Evolutionary conservation across 331 rosid species (phyloP).

Genomic region (Saraca asoca): DNA sequence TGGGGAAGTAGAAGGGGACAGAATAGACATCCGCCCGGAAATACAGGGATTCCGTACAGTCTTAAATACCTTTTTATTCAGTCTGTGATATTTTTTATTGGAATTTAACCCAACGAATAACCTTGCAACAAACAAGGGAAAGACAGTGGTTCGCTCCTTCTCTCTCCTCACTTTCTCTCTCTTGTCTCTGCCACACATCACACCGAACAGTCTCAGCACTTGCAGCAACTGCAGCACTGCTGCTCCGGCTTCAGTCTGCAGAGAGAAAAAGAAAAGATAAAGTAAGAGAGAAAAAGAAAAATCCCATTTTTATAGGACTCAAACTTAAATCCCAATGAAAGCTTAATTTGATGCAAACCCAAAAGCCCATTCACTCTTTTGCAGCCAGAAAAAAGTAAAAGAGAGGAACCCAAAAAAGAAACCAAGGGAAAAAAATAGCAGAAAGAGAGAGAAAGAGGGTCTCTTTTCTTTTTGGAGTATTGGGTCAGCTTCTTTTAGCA

Average conservation of each 20-base stretch:
- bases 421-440: constrained; percentile 33
- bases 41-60: constrained; percentile 84
- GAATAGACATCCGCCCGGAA: constrained; percentile 97
- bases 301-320: constrained; percentile 36
- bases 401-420: constrained; percentile 41
- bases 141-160: constrained; percentile 38
- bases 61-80: constrained; percentile 40
- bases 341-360: constrained; percentile 58
- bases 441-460: constrained; percentile 43
- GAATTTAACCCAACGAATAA: constrained; percentile 46
- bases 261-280: constrained; percentile 19
- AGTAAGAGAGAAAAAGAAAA: background rate
- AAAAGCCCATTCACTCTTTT: constrained; percentile 44
- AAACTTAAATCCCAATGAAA: constrained; percentile 40
- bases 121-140: constrained; percentile 37
- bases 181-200: constrained; percentile 77
- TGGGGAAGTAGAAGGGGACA: constrained; percentile 89
- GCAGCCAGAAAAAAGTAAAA: constrained; percentile 31
- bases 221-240: constrained; percentile 76
- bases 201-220: constrained; percentile 79
- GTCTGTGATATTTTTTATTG: constrained; percentile 43
- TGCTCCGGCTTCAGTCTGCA: constrained; percentile 47
- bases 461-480: constrained; percentile 57
- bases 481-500: constrained; percentile 68
- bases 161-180: constrained; percentile 27